Percentiles rank a stretch among this genome's conserved stretches.
Evolutionary conservation across 176 grass and related monocot genomes (phyloP).

Genomic region (Oryza australiensis): DNA sequence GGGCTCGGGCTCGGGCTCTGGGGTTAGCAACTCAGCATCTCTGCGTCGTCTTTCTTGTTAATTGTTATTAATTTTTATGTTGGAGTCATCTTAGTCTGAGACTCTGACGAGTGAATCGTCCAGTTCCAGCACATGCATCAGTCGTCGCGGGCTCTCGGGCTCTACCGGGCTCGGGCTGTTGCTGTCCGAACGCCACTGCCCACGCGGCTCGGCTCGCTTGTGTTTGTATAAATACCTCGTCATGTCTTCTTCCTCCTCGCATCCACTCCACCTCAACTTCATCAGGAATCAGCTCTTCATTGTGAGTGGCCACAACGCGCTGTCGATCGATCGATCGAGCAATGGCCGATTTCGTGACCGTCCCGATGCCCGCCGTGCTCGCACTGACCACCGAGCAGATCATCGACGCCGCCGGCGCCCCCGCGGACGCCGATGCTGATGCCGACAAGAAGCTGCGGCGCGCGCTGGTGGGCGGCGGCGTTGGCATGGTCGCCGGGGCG

Average conservation of each 20-base stretch:
- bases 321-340: neutral
- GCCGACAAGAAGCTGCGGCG: neutral
- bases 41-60: too few relatives aligned
- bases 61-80: too few relatives aligned
- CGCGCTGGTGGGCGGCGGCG: neutral
- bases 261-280: neutral
- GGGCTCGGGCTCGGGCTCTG: neutral
- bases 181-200: neutral
- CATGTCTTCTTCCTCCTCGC: neutral
- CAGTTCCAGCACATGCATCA: too few relatives aligned
- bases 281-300: neutral
- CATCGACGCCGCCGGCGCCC: neutral
- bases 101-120: too few relatives aligned
- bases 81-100: too few relatives aligned
- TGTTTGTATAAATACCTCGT: neutral
- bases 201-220: neutral
- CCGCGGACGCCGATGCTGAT: neutral
- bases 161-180: neutral
- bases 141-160: neutral
- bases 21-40: too few relatives aligned
- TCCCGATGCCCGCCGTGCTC: neutral
- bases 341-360: neutral
- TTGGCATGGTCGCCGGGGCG: neutral
- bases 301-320: neutral
- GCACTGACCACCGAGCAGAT: neutral